Base-by-base conservation (phyloP, 176 grass and related monocot species). In the Tuctoria greenei region DNA sequence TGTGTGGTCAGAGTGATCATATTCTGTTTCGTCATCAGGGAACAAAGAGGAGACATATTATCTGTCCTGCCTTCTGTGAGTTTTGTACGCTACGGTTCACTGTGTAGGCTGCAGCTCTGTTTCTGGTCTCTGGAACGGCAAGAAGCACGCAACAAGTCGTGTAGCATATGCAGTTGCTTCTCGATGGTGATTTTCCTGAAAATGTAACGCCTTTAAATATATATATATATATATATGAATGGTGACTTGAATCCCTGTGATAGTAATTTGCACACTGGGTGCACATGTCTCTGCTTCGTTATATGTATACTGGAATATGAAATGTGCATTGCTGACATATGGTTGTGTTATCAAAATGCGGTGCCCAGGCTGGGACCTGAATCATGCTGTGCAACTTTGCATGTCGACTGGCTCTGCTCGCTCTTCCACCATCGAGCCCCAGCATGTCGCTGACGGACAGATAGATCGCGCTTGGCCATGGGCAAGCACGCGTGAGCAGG, bases 191-290 rank as follows among this genome's bases (percentile, higher is more conserved):
- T 84, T 88, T 84, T 75, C 63, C 64, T 79, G 75, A 80, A 80
- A 88, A 64, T 84, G 70, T 75, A 71, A 80, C 79, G 69, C 58
- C 31, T 83, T n/a, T n/a, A n/a, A n/a, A n/a, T n/a, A n/a, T n/a
- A n/a, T n/a, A n/a, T n/a, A n/a, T n/a, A n/a, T n/a, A n/a, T 80
- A 84, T 84, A 46, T 88, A 76, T 75, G 70, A 69, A 77, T 47
- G 50, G 20, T 55, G 47, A 51, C 67, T 82, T 77, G 38, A 38
- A 73, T 41, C 64, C 52, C 24, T 77, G 50, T 46, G 38, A 26
- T 64, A 27, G 55, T 59, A 88, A 75, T 84, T 55, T 75, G 75
- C 37, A 55, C 57, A 38, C 60, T 0, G 1, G 73, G 15, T 80
- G 63, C 70, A 80, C 75, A 70, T 84, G 64, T 75, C 39, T 75